A percentile compares a stretch with the other conserved stretches of the same genome.
Conservation (phyloP, 1,284 basidiomycete species). For the Erythrobasidium hasegawianum region DNA sequence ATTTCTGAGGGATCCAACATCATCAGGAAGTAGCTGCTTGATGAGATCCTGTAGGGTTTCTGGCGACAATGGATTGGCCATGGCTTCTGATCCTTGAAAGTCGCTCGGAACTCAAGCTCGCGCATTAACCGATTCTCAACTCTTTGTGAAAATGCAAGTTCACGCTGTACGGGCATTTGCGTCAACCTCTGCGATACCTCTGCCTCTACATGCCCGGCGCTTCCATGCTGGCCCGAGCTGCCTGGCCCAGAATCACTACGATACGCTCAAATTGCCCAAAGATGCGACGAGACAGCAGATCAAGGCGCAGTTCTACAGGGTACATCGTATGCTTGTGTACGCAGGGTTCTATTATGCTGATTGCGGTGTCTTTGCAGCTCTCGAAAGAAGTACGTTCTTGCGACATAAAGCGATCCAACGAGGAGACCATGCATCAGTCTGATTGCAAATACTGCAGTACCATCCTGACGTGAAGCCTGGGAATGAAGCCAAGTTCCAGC, state of each 20-base stretch:
- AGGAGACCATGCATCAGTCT: constrained; percentile 4
- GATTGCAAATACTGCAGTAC: constrained; percentile 13
- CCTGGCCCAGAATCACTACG: constrained; percentile 23
- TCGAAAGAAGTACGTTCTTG: constrained; percentile 33
- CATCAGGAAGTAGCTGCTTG: not conserved
- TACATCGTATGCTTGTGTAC: not conserved
- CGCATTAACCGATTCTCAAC: not conserved
- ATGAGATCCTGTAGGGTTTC: not conserved
- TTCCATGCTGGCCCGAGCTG: too few relatives aligned
- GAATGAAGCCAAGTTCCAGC: constrained; percentile 26
- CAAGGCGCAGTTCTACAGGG: constrained; percentile 35
- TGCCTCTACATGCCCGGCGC: too few relatives aligned
- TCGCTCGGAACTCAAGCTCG: not conserved
- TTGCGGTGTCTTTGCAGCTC: constrained; percentile 8
- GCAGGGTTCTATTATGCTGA: not conserved
- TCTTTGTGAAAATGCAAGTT: not conserved
- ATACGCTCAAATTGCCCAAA: constrained; percentile 22
- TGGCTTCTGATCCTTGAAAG: not conserved
- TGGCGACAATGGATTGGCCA: not conserved
- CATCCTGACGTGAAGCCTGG: constrained; percentile 30
- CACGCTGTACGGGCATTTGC: not conserved
- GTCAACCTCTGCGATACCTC: too few relatives aligned
- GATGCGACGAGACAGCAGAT: constrained; percentile 30
- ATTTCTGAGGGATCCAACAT: constrained; percentile 4
- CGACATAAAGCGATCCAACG: not conserved